Conservation (phyloP, 148 eudicot genomes). For the Cornus suecica region DNA sequence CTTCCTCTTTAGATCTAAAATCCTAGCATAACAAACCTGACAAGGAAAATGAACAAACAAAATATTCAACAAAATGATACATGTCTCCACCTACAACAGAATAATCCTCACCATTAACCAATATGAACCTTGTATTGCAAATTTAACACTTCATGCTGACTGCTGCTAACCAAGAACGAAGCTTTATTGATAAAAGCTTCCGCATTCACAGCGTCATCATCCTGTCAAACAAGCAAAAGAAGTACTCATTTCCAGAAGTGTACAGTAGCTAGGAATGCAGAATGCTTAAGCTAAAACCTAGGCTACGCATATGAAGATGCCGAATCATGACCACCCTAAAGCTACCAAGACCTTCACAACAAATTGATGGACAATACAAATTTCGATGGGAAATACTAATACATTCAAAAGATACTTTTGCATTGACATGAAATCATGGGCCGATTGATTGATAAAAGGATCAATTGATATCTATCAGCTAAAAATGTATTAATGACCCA, state of each 20-base stretch:
- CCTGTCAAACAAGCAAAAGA: conserved; percentile 46
- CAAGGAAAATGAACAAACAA: conserved; percentile 7
- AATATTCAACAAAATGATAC: conserved; percentile 9
- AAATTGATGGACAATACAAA: not conserved
- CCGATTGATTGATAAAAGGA: not conserved
- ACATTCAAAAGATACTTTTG: not conserved
- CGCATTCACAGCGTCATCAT: conserved; percentile 93
- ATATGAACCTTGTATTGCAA: conserved; percentile 76
- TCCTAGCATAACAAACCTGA: conserved; percentile 93
- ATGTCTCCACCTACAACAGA: not conserved
- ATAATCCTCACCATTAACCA: not conserved
- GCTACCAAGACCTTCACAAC: not conserved
- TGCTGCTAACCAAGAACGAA: conserved; percentile 87
- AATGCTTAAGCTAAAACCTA: no score
- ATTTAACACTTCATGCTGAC: conserved; percentile 80
- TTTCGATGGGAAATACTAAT: no score
- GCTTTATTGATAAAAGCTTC: conserved; percentile 98
- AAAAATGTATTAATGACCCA: not conserved
- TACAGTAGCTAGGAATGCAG: not conserved
- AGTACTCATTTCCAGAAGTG: not conserved
- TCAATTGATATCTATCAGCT: not conserved
- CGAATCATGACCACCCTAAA: not conserved
- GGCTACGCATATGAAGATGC: not conserved
- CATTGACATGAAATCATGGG: not conserved
- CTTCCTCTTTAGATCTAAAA: conserved; percentile 90